Conservation (phyloP, 2,329 filamentous ascomycete genomes). For the Atkinsonella texensis region DNA sequence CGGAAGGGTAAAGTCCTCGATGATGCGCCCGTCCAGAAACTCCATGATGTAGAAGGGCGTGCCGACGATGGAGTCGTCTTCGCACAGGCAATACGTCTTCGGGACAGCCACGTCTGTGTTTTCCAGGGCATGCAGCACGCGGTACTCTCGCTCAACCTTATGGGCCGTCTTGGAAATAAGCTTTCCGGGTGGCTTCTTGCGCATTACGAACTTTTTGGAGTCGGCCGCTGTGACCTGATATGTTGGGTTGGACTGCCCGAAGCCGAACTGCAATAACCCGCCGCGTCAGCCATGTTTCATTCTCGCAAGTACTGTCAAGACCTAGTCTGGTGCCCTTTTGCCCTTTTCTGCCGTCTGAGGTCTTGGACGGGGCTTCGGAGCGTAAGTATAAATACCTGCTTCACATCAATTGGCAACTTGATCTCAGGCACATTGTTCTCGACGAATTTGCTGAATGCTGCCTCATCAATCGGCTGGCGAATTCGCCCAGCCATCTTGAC, state of each 20-base stretch:
- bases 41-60: slow-evolving; percentile 97
- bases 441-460: slow-evolving; percentile 69
- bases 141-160: slow-evolving; percentile 91
- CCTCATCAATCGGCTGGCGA: slow-evolving; percentile 79
- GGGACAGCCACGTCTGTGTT: slow-evolving; percentile 77
- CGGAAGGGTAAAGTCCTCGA: slow-evolving; percentile 78
- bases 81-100: slow-evolving; percentile 71
- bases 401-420: slow-evolving; percentile 69
- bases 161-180: slow-evolving; percentile 90
- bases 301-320: no score
- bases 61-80: slow-evolving; percentile 67
- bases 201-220: slow-evolving; percentile 69
- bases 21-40: slow-evolving; percentile 86
- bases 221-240: slow-evolving; percentile 73
- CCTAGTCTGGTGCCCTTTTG: neutral
- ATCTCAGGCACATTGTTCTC: slow-evolving; percentile 69
- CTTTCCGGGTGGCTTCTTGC: slow-evolving; percentile 95
- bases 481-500: slow-evolving; percentile 67
- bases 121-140: slow-evolving; percentile 73
- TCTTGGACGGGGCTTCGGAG: no score
- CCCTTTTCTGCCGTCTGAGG: neutral
- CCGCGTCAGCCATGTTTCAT: no score
- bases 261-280: slow-evolving; percentile 59
- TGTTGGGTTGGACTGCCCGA: slow-evolving; percentile 94
- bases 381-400: slow-evolving; percentile 82